Evolutionary conservation across 2,329 filamentous ascomycete genomes (phyloP).

Genomic region (Apiospora aurea): DNA sequence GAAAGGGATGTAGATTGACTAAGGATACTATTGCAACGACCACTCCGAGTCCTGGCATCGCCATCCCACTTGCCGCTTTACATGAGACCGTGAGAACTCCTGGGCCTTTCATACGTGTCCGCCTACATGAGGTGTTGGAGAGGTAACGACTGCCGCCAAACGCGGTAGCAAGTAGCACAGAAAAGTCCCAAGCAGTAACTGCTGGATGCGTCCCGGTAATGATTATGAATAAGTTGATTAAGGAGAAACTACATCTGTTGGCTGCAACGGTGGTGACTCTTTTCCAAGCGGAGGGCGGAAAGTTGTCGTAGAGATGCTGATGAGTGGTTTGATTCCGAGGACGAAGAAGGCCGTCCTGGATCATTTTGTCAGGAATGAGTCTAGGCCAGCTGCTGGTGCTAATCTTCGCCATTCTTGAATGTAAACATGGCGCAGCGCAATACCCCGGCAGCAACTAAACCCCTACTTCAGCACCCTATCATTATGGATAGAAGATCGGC

Average conservation of each 20-base stretch:
- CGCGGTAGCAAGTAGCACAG: too few relatives aligned
- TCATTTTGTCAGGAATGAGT: background rate
- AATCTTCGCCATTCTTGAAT: too few relatives aligned
- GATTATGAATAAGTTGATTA: background rate
- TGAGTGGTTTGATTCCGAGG: background rate
- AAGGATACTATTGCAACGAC: slow-evolving; percentile 63
- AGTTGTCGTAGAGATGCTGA: background rate
- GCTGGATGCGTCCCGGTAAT: background rate
- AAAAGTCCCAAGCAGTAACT: background rate
- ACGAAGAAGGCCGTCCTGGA: background rate
- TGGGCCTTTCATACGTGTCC: slow-evolving; percentile 37
- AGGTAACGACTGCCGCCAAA: background rate
- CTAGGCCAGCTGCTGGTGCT: too few relatives aligned
- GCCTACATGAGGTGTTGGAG: background rate
- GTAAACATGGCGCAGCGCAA: background rate
- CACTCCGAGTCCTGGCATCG: slow-evolving; percentile 61
- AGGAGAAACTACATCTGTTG: background rate
- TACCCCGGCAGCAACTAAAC: too few relatives aligned
- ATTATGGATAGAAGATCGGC: too few relatives aligned
- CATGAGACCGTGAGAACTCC: slow-evolving; percentile 69
- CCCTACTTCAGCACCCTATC: too few relatives aligned
- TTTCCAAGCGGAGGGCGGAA: background rate
- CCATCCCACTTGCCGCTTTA: slow-evolving; percentile 63
- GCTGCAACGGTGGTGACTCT: background rate
- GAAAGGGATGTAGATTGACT: slow-evolving; percentile 39